phyloP scores from a whole-genome alignment of 306 rosid species.

The Comarum palustre region DNA sequence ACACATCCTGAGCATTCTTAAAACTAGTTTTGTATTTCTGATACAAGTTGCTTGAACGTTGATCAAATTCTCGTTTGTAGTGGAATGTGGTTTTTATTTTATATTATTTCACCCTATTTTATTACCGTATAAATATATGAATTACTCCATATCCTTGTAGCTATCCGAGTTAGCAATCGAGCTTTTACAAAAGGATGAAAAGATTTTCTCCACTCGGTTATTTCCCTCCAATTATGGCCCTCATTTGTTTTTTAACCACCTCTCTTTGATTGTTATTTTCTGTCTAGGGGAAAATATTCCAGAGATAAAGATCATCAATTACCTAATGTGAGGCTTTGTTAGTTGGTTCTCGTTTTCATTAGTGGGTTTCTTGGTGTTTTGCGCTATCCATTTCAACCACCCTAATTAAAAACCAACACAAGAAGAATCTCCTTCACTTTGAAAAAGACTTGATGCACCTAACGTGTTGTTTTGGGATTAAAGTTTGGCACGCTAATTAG shows the following conservation, averaged over 20 bases:
- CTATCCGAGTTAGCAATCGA: not conserved
- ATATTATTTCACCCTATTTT: too few relatives aligned
- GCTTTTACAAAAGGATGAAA: not conserved
- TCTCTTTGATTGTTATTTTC: too few relatives aligned
- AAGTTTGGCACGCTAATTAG: not conserved
- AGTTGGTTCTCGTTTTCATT: not conserved
- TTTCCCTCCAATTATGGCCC: not conserved
- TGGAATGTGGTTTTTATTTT: too few relatives aligned
- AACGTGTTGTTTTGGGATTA: not conserved
- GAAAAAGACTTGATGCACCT: not conserved
- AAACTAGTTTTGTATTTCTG: not conserved
- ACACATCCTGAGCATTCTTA: not conserved
- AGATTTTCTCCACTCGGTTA: not conserved
- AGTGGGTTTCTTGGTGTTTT: not conserved
- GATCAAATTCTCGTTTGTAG: not conserved
- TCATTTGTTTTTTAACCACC: not conserved
- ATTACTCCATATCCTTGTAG: not conserved
- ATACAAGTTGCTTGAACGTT: not conserved
- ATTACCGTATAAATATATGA: not conserved
- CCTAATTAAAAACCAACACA: not conserved
- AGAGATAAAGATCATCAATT: not conserved
- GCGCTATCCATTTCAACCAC: not conserved
- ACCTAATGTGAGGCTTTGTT: not conserved
- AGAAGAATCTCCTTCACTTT: not conserved
- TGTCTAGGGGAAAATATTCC: not conserved